These are phyloP conservation scores for Globisporangium iwayamae DNA, from an alignment of 352 stramenopile species.

Conservation along the genomic window DNA sequence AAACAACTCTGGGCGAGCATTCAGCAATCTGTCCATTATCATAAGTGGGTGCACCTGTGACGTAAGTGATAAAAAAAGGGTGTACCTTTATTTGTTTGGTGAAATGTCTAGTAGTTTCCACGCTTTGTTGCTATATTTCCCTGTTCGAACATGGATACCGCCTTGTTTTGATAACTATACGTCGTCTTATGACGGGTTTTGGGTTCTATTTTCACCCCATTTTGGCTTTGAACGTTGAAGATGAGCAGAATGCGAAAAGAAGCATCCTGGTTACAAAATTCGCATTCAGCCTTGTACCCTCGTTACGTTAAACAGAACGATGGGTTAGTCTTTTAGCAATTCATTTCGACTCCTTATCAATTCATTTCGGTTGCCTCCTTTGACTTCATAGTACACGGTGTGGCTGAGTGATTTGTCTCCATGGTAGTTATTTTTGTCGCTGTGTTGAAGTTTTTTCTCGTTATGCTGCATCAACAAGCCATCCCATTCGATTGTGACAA, in stretches of 20 bases:
- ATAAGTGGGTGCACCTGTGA: not conserved
- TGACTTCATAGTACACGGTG: too few relatives aligned
- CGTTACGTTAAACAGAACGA: not conserved
- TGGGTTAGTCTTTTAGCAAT: not conserved
- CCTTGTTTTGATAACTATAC: not conserved
- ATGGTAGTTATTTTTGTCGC: too few relatives aligned
- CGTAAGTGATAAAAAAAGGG: not conserved
- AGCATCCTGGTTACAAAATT: slow-evolving; percentile 4
- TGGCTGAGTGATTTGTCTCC: too few relatives aligned
- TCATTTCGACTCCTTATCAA: not conserved
- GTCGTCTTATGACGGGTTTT: not conserved
- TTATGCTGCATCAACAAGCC: slow-evolving; percentile 9
- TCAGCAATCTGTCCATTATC: not conserved
- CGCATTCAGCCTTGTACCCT: not conserved
- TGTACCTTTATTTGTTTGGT: not conserved
- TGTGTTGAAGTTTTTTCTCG: too few relatives aligned
- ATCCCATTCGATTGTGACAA: not conserved
- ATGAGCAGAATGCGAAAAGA: slow-evolving; percentile 5
- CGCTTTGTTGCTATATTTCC: too few relatives aligned
- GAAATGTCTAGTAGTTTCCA: too few relatives aligned
- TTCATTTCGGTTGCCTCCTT: not conserved
- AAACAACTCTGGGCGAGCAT: slow-evolving; percentile 1
- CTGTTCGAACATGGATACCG: not conserved
- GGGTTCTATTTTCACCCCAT: not conserved
- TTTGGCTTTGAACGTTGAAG: not conserved